Conservation (phyloP, 1,284 basidiomycete genomes). For the Takashimella tepidaria region DNA sequence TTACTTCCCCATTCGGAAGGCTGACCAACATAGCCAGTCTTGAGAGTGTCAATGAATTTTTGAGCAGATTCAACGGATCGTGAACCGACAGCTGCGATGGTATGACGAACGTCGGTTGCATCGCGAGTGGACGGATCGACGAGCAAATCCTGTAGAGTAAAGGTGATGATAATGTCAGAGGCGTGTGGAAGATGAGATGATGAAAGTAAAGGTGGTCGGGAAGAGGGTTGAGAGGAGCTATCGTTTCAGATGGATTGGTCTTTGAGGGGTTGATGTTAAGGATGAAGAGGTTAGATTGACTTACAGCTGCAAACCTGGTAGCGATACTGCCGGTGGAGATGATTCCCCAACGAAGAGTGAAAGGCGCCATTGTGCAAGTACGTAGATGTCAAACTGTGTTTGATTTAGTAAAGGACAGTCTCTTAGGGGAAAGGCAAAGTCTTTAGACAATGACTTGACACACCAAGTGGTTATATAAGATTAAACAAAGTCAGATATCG, state of each 20-base stretch:
- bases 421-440: no score
- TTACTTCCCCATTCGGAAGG: slow-evolving; percentile 27
- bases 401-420: no score
- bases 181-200: slow-evolving; percentile 4
- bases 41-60: slow-evolving; percentile 59
- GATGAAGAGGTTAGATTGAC: no score
- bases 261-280: no score
- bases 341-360: slow-evolving; percentile 46
- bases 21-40: slow-evolving; percentile 15
- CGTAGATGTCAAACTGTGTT: no score
- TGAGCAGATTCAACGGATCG: slow-evolving; percentile 64
- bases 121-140: slow-evolving; percentile 50
- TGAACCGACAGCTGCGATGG: slow-evolving; percentile 73
- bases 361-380: slow-evolving; percentile 13
- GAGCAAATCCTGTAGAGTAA: slow-evolving; percentile 30
- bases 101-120: slow-evolving; percentile 68
- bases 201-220: not conserved
- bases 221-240: not conserved
- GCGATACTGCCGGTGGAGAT: slow-evolving; percentile 48
- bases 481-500: no score
- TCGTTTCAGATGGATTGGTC: no score
- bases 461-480: no score
- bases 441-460: no score
- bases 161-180: slow-evolving; percentile 4
- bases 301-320: slow-evolving; percentile 34